Conservation (phyloP, 1,139 yeast species). For the Pichia sp. region DNA sequence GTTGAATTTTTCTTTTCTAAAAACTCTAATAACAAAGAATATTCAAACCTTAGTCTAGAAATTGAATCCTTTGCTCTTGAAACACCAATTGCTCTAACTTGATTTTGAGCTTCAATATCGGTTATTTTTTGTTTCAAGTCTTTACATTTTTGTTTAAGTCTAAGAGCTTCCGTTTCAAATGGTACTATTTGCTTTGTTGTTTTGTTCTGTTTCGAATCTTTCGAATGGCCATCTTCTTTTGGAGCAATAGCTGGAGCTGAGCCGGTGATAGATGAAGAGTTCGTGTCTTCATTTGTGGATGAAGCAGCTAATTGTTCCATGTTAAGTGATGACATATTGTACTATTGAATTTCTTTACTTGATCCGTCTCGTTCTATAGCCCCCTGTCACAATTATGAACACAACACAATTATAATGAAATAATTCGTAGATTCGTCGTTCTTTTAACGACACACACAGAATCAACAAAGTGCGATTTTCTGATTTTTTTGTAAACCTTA, state of each 20-base stretch:
- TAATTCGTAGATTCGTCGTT: too few species aligned
- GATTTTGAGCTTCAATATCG: conserved; percentile 77
- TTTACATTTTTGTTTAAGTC: conserved; percentile 55
- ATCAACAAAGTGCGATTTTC: too few species aligned
- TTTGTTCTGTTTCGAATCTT: conserved; percentile 3
- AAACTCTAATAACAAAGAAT: conserved; percentile 71
- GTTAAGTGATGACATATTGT: too few species aligned
- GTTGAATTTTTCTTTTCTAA: conserved; percentile 52
- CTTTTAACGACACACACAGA: too few species aligned
- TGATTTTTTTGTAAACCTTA: too few species aligned
- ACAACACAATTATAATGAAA: too few species aligned
- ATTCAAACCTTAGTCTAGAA: conserved; percentile 75
- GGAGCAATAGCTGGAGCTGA: not conserved
- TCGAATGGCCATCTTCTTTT: not conserved
- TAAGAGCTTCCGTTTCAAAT: conserved; percentile 25
- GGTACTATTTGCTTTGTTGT: conserved; percentile 14
- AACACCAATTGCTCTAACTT: conserved; percentile 68
- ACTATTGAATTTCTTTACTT: too few species aligned
- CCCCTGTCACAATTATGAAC: too few species aligned
- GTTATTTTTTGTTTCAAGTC: conserved; percentile 67
- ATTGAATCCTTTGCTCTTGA: conserved; percentile 73
- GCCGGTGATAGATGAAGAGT: not conserved
- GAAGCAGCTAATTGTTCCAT: not conserved
- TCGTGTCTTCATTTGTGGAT: not conserved
- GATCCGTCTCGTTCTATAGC: too few species aligned